Evolutionary conservation across 2,329 filamentous ascomycete genomes (phyloP).

Genomic region (Coniella lustricola): DNA sequence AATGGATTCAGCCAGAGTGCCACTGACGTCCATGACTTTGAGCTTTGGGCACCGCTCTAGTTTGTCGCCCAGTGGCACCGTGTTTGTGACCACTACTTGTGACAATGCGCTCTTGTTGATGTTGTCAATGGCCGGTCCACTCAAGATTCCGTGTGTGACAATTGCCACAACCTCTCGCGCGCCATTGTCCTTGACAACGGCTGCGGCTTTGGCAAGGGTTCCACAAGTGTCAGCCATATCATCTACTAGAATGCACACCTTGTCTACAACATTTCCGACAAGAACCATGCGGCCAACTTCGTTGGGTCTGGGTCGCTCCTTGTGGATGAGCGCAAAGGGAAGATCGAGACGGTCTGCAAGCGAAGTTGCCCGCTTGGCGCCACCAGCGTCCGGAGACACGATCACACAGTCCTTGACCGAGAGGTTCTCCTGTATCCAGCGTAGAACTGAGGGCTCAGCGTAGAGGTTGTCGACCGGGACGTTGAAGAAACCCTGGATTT

Average conservation of each 20-base stretch:
- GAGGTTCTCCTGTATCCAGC: slow-evolving; percentile 72
- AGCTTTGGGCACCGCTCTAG: slow-evolving; percentile 68
- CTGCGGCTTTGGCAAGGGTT: slow-evolving; percentile 68
- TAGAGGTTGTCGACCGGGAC: slow-evolving; percentile 98
- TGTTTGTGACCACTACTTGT: slow-evolving; percentile 85
- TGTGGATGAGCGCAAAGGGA: slow-evolving; percentile 97
- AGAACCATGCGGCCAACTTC: slow-evolving; percentile 67
- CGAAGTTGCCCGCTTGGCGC: slow-evolving; percentile 89
- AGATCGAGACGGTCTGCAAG: slow-evolving; percentile 91
- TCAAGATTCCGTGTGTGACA: slow-evolving; percentile 89
- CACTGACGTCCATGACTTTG: slow-evolving; percentile 86
- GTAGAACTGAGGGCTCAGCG: slow-evolving; percentile 65
- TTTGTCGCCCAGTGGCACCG: slow-evolving; percentile 72
- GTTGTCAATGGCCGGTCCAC: slow-evolving; percentile 79
- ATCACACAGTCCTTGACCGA: slow-evolving; percentile 82
- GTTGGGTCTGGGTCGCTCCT: slow-evolving; percentile 58
- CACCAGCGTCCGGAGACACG: slow-evolving; percentile 92
- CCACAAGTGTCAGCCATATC: slow-evolving; percentile 93
- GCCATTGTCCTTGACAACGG: slow-evolving; percentile 79
- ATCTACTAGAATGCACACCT: slow-evolving; percentile 91
- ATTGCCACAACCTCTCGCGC: slow-evolving; percentile 87
- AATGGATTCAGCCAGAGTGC: slow-evolving; percentile 69
- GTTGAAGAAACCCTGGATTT: slow-evolving; percentile 98
- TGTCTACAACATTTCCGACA: slow-evolving; percentile 73
- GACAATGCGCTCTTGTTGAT: slow-evolving; percentile 72